Base-by-base conservation (phyloP, 371 early-diverging fungal species). In the Haplosporangium sp. region DNA sequence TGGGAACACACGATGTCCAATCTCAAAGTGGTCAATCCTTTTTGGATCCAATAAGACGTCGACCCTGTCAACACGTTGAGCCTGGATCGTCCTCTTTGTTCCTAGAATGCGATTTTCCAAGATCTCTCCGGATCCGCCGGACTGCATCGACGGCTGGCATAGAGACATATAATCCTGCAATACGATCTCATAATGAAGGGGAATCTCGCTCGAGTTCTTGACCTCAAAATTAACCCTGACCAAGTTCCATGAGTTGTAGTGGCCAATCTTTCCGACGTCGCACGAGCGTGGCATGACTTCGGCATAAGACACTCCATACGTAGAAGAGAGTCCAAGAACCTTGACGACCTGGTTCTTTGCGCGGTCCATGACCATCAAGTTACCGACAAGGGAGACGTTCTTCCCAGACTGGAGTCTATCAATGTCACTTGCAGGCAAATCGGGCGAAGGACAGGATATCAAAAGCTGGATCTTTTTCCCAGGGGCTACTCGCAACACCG, bases 211-310 rank as follows among this genome's bases (percentile, higher is more conserved):
- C 13, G 82, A 43, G 66, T 95, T 95, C 9, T 80, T 74, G 16
- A 94, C 70, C 12, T 84, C 81, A 71, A 94, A 91, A 20, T 77
- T 72, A 61, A 93, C 86, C 45, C 77, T 76, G 18, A 84, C 86
- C 11, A 86, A 85, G 47, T 88, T 85, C 93, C 94, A 94, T 1
- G 89, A 89, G 56, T 91, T 92, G 43, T 86, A 81, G 66, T 94
- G 89, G 0, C 95, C 94, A 51, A 94, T 89, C 63, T 90, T 92
- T 5, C 95, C 95, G 5, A 95, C 62, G 55, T 95, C 89, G 8
- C 92, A 82, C 11, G 82, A 70, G 5, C 84, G 64, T 10, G 88
- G 86, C 1, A 76, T 82, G 5, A 94, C 67, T 16, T 86, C 86
- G 2, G 87, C 92, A 7, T 80, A 74, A 1, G 94, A 92, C 0